A percentile compares a stretch with the other conserved stretches of the same genome.
These are phyloP conservation scores for Hanseniaspora thailandica DNA, from an alignment of 805 yeast species.

Conservation along the genomic window DNA sequence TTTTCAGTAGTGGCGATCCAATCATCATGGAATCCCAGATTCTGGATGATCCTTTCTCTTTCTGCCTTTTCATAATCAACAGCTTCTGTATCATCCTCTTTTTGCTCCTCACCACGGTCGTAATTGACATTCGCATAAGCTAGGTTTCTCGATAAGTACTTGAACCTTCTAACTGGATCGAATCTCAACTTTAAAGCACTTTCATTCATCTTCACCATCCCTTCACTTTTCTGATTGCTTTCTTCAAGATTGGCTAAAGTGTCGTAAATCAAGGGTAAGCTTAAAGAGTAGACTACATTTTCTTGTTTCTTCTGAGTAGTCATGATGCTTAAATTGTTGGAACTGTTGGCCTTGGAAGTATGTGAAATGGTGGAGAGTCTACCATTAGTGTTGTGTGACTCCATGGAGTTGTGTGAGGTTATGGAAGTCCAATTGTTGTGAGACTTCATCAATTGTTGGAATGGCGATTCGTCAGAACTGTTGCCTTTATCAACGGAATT, in stretches of 20 bases:
- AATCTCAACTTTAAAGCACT: not conserved
- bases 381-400: not conserved
- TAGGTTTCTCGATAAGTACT: conserved; percentile 4
- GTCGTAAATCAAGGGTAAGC: conserved; percentile 1
- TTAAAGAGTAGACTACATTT: not conserved
- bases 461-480: not conserved
- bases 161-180: conserved; percentile 1
- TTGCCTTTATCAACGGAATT: not conserved
- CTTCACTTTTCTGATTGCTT: not conserved
- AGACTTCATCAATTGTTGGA: conserved; percentile 6
- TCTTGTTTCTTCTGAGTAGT: not conserved
- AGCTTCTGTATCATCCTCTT: not conserved
- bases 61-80: not conserved
- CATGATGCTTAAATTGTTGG: not conserved
- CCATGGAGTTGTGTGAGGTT: conserved; percentile 4
- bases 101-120: not conserved
- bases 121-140: conserved; percentile 2
- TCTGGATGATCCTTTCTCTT: conserved; percentile 7
- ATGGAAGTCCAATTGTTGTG: conserved; percentile 11
- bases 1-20: conserved; percentile 10
- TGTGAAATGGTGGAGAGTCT: not conserved
- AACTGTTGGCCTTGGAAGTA: not conserved
- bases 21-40: conserved; percentile 12
- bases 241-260: not conserved
- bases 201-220: not conserved